phyloP scores from a whole-genome alignment of 495 filamentous ascomycete genomes.

The Elaphomyces granulatus region DNA sequence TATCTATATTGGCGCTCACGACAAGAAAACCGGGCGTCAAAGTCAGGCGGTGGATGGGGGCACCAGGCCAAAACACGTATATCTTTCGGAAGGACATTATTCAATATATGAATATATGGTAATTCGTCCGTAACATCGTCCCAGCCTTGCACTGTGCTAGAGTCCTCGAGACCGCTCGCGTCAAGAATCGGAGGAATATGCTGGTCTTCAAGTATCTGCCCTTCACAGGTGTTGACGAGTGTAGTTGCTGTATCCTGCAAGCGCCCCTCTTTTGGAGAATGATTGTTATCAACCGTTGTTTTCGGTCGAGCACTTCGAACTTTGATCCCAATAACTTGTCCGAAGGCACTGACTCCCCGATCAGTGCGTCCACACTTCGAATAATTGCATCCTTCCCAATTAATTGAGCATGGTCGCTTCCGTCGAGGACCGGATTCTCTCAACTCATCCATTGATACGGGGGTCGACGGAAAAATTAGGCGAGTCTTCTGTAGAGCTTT shows the following conservation, averaged over 20 bases:
- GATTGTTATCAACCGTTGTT: constrained; percentile 4
- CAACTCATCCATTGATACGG: constrained; percentile 16
- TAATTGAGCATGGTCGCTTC: constrained; percentile 32
- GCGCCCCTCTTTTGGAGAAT: constrained; percentile 5
- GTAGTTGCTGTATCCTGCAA: neutral
- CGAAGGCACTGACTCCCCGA: constrained; percentile 87
- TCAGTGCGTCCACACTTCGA: constrained; percentile 92
- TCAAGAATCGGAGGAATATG: constrained; percentile 1
- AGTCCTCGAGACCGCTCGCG: constrained; percentile 8
- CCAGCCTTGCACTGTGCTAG: constrained; percentile 35
- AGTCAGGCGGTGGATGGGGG: constrained; percentile 57
- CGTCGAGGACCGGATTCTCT: constrained; percentile 12
- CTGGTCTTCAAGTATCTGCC: neutral
- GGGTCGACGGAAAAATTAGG: constrained; percentile 58
- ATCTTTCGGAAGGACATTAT: constrained; percentile 74
- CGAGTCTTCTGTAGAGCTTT: constrained; percentile 67
- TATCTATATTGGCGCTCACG: constrained; percentile 80
- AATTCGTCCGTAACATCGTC: constrained; percentile 70
- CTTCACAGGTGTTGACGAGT: neutral
- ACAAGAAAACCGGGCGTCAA: constrained; percentile 90
- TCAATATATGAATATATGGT: constrained; percentile 65
- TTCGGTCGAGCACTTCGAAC: constrained; percentile 64
- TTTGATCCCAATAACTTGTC: constrained; percentile 74
- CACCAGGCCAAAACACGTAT: constrained; percentile 91
- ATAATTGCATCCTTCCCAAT: constrained; percentile 74